Percentiles rank a stretch among this genome's conserved stretches.
phyloP scores from a whole-genome alignment of 768 basidiomycete species.

The Hygrophoropsis aurantiaca region DNA sequence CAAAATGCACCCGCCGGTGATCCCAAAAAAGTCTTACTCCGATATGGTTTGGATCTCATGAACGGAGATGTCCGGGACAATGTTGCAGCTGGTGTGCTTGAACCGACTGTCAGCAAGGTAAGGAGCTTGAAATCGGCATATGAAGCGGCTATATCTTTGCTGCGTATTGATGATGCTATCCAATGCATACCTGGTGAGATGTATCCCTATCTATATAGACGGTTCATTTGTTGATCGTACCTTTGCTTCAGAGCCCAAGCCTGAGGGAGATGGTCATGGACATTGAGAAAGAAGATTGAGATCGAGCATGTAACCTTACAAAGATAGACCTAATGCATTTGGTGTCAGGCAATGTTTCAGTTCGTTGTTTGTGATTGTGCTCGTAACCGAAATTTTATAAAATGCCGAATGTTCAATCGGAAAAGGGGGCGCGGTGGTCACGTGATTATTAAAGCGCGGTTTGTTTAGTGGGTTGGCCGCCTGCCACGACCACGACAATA shows the following conservation, averaged over 20 bases:
- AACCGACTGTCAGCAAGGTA: slow-evolving; percentile 97
- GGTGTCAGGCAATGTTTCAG: slow-evolving; percentile 1
- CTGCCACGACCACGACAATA: slow-evolving; percentile 8
- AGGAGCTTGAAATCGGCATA: slow-evolving; percentile 96
- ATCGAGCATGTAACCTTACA: slow-evolving; percentile 13
- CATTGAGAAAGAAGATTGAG: slow-evolving; percentile 43
- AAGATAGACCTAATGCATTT: slow-evolving; percentile 5
- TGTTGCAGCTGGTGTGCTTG: slow-evolving; percentile 87
- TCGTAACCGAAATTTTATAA: no score
- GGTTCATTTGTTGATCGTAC: slow-evolving; percentile 15
- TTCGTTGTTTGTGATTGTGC: slow-evolving; percentile 1
- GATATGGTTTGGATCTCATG: slow-evolving; percentile 92
- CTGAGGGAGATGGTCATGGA: slow-evolving; percentile 73
- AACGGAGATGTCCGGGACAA: slow-evolving; percentile 97
- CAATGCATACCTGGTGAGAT: slow-evolving; percentile 84
- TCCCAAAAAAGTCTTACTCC: slow-evolving; percentile 85
- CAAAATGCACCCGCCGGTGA: slow-evolving; percentile 90
- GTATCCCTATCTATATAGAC: slow-evolving; percentile 1
- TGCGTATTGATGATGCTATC: slow-evolving; percentile 96
- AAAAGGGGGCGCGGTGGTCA: slow-evolving; percentile 16
- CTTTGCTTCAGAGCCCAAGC: slow-evolving; percentile 58
- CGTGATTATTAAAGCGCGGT: slow-evolving; percentile 24
- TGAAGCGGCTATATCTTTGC: slow-evolving; percentile 90
- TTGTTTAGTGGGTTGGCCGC: slow-evolving; percentile 17
- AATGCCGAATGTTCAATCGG: no score